A percentile compares a stretch with the other conserved stretches of the same genome.
Conservation (phyloP, 305 asterid species). For the Solanum hybrid region DNA sequence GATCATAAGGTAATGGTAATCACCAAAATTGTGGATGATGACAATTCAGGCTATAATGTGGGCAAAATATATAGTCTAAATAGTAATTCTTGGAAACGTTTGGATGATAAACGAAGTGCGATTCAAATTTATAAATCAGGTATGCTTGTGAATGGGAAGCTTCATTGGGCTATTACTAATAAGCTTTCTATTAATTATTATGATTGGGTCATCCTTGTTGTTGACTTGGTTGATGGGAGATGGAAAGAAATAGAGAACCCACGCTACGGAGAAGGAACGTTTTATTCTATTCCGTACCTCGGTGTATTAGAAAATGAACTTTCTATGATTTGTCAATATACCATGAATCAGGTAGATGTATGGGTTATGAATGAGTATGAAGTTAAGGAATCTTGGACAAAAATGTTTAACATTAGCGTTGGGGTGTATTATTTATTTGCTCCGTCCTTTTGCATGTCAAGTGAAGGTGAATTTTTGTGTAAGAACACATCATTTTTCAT, state of each 20-base stretch:
- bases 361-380: slow-evolving; percentile 46
- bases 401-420: not conserved
- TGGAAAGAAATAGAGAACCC: slow-evolving; percentile 39
- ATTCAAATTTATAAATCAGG: too few relatives aligned
- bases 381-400: slow-evolving; percentile 27
- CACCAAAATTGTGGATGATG: not conserved
- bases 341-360: slow-evolving; percentile 5
- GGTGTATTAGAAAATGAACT: slow-evolving; percentile 34
- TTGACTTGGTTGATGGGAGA: slow-evolving; percentile 43
- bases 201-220: slow-evolving; percentile 29
- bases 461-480: slow-evolving; percentile 30
- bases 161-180: not conserved
- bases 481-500: slow-evolving; percentile 7
- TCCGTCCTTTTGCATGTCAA: slow-evolving; percentile 15
- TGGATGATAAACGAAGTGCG: not conserved
- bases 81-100: not conserved
- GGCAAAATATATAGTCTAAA: not conserved
- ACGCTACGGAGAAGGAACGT: slow-evolving; percentile 10
- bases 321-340: slow-evolving; percentile 20
- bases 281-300: slow-evolving; percentile 1
- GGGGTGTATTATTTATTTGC: not conserved
- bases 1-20: not conserved
- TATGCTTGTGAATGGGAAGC: not conserved
- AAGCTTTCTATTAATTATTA: not conserved
- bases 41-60: not conserved